A percentile compares a stretch with the other conserved stretches of the same genome.
Conservation (phyloP, 495 filamentous ascomycete genomes). For the Trichoderma gamsii region DNA sequence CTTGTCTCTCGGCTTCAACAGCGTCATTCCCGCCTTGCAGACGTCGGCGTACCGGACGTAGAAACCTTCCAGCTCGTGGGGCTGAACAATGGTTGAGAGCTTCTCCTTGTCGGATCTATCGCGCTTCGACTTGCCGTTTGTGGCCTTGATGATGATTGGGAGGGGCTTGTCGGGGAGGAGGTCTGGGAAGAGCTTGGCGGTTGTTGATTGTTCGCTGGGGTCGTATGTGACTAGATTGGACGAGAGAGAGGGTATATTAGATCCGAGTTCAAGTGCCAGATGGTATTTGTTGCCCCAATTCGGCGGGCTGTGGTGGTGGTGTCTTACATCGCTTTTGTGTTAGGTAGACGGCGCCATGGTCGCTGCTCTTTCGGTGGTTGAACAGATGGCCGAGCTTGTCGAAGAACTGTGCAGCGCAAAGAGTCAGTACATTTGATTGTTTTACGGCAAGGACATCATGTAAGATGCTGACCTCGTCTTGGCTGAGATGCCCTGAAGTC, state of each 20-base stretch:
- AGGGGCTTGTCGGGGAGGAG: conserved; percentile 49
- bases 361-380: conserved; percentile 55
- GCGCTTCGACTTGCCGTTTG: conserved; percentile 61
- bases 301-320: conserved; percentile 23
- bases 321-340: conserved; percentile 73
- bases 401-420: conserved; percentile 74
- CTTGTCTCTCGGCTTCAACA: conserved; percentile 87
- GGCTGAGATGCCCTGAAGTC: conserved; percentile 52
- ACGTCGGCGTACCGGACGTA: conserved; percentile 85
- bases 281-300: not conserved
- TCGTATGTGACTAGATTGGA: conserved; percentile 7
- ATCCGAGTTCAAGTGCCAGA: conserved; percentile 15
- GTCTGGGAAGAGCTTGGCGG: conserved; percentile 44
- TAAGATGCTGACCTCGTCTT: conserved; percentile 59
- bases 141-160: conserved; percentile 77
- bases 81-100: conserved; percentile 74
- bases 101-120: conserved; percentile 60
- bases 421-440: conserved; percentile 13
- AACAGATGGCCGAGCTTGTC: conserved; percentile 68
- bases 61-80: conserved; percentile 70
- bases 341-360: conserved; percentile 73
- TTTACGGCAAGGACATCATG: not conserved
- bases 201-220: conserved; percentile 20
- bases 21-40: conserved; percentile 77
- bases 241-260: conserved; percentile 9